Percentiles rank a stretch among this genome's conserved stretches.
phyloP scores from a whole-genome alignment of 768 basidiomycete genomes.

The Mycena capillaripes region DNA sequence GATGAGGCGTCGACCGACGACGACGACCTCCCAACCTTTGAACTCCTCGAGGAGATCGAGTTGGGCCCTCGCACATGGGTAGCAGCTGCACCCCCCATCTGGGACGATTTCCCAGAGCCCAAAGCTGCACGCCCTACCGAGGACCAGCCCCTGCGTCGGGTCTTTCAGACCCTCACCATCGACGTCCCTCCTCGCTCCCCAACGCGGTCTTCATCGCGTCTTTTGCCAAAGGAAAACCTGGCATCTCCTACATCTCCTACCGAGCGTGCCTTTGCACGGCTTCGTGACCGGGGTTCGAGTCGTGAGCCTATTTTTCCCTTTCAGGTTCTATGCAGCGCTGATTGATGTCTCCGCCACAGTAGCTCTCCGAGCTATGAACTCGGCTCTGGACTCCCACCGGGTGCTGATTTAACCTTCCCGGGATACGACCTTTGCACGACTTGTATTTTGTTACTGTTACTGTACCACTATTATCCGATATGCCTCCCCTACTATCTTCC shows the following conservation, averaged over 20 bases:
- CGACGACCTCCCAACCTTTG: slow-evolving; percentile 2
- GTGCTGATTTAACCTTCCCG: slow-evolving; percentile 19
- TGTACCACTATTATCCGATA: slow-evolving; percentile 1
- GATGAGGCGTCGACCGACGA: background rate
- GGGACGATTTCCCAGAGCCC: background rate
- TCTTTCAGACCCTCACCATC: slow-evolving; percentile 3
- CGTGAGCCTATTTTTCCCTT: background rate
- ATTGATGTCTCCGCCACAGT: slow-evolving; percentile 13
- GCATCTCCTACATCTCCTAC: slow-evolving; percentile 16
- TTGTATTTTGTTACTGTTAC: no score
- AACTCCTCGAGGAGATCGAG: slow-evolving; percentile 5
- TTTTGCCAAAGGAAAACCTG: slow-evolving; percentile 17
- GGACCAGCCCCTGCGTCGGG: background rate
- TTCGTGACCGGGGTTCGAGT: slow-evolving; percentile 21
- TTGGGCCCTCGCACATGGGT: slow-evolving; percentile 24
- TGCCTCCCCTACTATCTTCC: background rate
- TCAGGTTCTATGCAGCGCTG: background rate
- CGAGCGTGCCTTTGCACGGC: slow-evolving; percentile 11
- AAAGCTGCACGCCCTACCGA: background rate
- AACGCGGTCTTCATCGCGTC: background rate
- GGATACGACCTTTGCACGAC: background rate
- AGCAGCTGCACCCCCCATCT: slow-evolving; percentile 11
- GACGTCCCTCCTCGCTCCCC: slow-evolving; percentile 11
- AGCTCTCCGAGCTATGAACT: slow-evolving; percentile 25
- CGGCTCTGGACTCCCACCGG: slow-evolving; percentile 1